Evolutionary conservation across 768 basidiomycete species (phyloP), one percentile per base, ranked within the genome.

Genomic region (Mycena vitilis): DNA sequence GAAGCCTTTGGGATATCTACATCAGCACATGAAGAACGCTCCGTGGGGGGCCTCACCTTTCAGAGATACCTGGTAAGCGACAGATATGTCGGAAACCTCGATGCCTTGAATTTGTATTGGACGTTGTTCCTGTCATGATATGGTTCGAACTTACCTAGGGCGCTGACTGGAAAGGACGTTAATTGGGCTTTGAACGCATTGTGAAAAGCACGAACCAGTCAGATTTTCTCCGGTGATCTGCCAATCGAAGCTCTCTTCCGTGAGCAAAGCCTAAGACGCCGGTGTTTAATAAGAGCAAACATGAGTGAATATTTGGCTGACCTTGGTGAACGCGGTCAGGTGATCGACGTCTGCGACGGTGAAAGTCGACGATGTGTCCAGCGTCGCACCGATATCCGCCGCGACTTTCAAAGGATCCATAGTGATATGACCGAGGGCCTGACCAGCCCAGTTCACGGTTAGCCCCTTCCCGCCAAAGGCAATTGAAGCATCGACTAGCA

Each of bases 211-310:
- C 82, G 56, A 66, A 87, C 89, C 87, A 49, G 86, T 88, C 60
- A 93, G 73, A 73, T 91, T 89, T 51, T 89, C 83, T 30, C 86
- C 88, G 11, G 86, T 83, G 67, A 93, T 92, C 18, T 84, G 82
- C 92, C 91, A 93, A 22, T 87, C 85, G 72, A 93, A 93, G 2
- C 84, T 85, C 68, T 89, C 87, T 56, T 88, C 80, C 0, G 88
- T 92, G 13, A 93, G 83, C 64, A 93, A 77, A 23, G 81, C 80
- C 87, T 85, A 65, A 34, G 67, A 37, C 0, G 53, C 22, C 18
- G 36, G 49, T 68, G 38, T 58, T 22, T 56, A 58, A 52, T 57
- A 51, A 4, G 38, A 25, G 3, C 57, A 67, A 55, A n/a, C 57
- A 66, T 20, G 30, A 13, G 18, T 42, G 20, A 42, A 22, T 11